phyloP scores from a whole-genome alignment of 2,329 filamentous ascomycete species.

The Diaporthe longicolla region DNA sequence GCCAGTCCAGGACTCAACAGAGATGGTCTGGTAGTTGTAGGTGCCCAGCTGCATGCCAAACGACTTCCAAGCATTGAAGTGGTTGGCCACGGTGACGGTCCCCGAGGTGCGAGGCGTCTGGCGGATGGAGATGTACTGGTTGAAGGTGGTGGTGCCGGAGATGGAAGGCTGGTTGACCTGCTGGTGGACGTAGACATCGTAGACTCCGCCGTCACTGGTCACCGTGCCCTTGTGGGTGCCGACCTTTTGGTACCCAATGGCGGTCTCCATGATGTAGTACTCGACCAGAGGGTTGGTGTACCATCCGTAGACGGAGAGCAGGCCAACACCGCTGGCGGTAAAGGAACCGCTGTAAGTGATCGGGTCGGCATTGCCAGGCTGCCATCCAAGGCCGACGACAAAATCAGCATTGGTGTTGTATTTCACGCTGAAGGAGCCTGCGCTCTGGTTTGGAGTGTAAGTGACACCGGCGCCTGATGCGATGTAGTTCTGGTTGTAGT shows the following conservation, averaged over 20 bases:
- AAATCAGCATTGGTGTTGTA: slow-evolving; percentile 65
- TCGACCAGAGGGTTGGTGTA: slow-evolving; percentile 54
- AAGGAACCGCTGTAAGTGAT: slow-evolving; percentile 50
- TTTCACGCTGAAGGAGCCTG: slow-evolving; percentile 57
- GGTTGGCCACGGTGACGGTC: slow-evolving; percentile 60
- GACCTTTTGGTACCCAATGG: slow-evolving; percentile 16
- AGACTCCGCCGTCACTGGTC: slow-evolving; percentile 52
- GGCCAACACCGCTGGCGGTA: slow-evolving; percentile 48
- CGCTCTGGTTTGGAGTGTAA: slow-evolving; percentile 54
- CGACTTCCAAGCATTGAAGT: slow-evolving; percentile 64
- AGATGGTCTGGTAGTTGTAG: slow-evolving; percentile 64
- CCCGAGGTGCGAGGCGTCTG: slow-evolving; percentile 63
- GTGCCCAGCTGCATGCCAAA: slow-evolving; percentile 59
- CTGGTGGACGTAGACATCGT: slow-evolving; percentile 53
- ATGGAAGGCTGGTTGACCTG: slow-evolving; percentile 60
- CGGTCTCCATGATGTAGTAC: slow-evolving; percentile 41
- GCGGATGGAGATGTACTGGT: slow-evolving; percentile 67
- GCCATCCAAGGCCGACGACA: slow-evolving; percentile 72
- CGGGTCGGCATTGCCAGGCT: slow-evolving; percentile 56
- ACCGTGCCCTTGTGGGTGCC: slow-evolving; percentile 46
- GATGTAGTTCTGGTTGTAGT: slow-evolving; percentile 60
- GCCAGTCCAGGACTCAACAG: slow-evolving; percentile 53
- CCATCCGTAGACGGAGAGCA: slow-evolving; percentile 55
- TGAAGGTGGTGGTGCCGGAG: slow-evolving; percentile 62
- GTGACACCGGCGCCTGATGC: slow-evolving; percentile 53